A percentile compares a stretch with the other conserved stretches of the same genome.
phyloP scores from a whole-genome alignment of 2,329 filamentous ascomycete genomes.

The Aspergillus chevalieri region DNA sequence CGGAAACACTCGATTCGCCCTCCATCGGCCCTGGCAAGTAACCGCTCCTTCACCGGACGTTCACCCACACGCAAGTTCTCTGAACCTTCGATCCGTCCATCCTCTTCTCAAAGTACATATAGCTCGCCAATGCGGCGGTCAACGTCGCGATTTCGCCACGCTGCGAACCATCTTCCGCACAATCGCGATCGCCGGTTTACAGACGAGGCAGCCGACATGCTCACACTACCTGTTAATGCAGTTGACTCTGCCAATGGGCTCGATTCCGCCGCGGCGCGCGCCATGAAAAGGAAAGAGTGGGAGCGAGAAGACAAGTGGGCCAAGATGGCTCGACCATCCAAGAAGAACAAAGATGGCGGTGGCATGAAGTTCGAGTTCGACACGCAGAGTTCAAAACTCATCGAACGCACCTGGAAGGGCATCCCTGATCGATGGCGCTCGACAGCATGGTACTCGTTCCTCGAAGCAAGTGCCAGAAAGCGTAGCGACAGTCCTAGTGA shows the following conservation, averaged over 20 bases:
- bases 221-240: conserved; percentile 52
- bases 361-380: conserved; percentile 75
- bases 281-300: conserved; percentile 54
- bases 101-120: conserved; percentile 43
- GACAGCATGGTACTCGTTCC: conserved; percentile 90
- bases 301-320: conserved; percentile 61
- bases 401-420: conserved; percentile 93
- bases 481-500: conserved; percentile 59
- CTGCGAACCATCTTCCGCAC: conserved; percentile 48
- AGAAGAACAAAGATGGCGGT: conserved; percentile 45
- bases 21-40: conserved; percentile 42
- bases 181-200: conserved; percentile 50
- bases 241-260: conserved; percentile 39
- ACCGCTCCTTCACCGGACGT: conserved; percentile 37
- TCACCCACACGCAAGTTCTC: conserved; percentile 38
- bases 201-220: conserved; percentile 60
- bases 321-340: conserved; percentile 54
- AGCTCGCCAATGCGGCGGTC: conserved; percentile 35
- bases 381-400: conserved; percentile 70
- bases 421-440: conserved; percentile 94
- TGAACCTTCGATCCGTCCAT: conserved; percentile 39
- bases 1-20: conserved; percentile 48
- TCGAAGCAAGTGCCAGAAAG: conserved; percentile 67
- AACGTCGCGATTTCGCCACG: conserved; percentile 45
- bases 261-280: conserved; percentile 42